Percentiles rank a stretch among this genome's conserved stretches.
Conservation (phyloP, 805 yeast genomes). For the Torulaspora microellipsoides region DNA sequence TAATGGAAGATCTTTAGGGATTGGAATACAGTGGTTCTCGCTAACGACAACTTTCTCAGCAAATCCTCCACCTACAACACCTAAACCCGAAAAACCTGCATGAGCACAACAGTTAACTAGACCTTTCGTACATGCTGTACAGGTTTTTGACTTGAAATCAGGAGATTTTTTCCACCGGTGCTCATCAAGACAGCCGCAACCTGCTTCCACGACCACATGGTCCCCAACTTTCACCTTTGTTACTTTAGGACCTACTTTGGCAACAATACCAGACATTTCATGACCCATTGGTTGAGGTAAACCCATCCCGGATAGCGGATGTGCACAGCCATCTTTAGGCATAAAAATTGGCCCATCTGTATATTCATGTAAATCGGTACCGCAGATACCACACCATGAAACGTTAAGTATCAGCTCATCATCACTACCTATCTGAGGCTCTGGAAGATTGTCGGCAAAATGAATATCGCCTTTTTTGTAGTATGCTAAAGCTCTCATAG, state of each 20-base stretch:
- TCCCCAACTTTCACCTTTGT: constrained; percentile 47
- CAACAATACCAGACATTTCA: constrained; percentile 46
- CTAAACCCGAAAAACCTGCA: constrained; percentile 50
- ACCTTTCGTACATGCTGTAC: constrained; percentile 47
- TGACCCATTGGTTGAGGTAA: constrained; percentile 50
- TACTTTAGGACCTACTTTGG: constrained; percentile 45
- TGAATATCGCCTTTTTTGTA: constrained; percentile 43
- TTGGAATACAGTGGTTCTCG: constrained; percentile 37
- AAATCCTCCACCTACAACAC: constrained; percentile 53
- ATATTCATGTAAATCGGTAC: constrained; percentile 55
- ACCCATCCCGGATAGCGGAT: constrained; percentile 38
- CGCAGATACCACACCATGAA: constrained; percentile 56
- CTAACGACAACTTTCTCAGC: constrained; percentile 46
- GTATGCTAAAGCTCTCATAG: constrained; percentile 46
- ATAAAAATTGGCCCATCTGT: constrained; percentile 56
- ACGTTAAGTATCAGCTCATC: constrained; percentile 42
- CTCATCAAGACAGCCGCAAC: constrained; percentile 50
- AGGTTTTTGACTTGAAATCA: constrained; percentile 24
- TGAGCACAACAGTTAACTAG: constrained; percentile 49
- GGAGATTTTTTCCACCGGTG: constrained; percentile 34
- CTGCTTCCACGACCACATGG: constrained; percentile 58
- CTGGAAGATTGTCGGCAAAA: constrained; percentile 35
- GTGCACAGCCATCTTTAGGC: constrained; percentile 35
- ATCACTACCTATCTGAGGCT: constrained; percentile 34
- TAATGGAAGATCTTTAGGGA: constrained; percentile 42